phyloP scores from a whole-genome alignment of 495 filamentous ascomycete genomes.

The Evansstolkia leycettana region DNA sequence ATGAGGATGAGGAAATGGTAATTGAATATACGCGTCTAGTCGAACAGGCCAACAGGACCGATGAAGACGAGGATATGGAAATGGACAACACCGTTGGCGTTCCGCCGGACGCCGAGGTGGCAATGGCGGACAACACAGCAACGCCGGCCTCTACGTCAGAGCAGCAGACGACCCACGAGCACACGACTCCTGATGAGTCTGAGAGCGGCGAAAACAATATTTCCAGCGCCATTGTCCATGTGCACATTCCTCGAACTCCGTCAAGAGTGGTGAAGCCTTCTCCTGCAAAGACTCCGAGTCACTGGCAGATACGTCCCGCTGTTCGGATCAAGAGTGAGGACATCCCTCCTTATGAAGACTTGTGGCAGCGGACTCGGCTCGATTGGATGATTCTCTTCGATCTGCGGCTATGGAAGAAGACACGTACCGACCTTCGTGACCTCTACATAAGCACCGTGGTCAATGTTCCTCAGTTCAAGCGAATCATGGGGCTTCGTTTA shows the following conservation, averaged over 20 bases:
- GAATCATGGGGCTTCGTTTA: slow-evolving; percentile 84
- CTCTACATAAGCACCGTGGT: slow-evolving; percentile 95
- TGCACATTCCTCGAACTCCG: slow-evolving; percentile 28
- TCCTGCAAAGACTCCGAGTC: slow-evolving; percentile 43
- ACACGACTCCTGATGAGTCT: slow-evolving; percentile 47
- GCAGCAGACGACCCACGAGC: slow-evolving; percentile 19
- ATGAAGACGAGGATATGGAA: slow-evolving; percentile 39
- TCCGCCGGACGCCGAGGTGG: slow-evolving; percentile 54
- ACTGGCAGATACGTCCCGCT: slow-evolving; percentile 77
- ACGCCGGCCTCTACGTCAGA: slow-evolving; percentile 49
- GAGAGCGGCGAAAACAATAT: slow-evolving; percentile 34
- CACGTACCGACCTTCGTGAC: slow-evolving; percentile 77
- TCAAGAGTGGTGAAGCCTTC: slow-evolving; percentile 20
- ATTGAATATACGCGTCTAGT: slow-evolving; percentile 12
- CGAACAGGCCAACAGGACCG: slow-evolving; percentile 23
- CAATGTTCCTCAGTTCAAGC: slow-evolving; percentile 88
- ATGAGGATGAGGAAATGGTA: slow-evolving; percentile 37
- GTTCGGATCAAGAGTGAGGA: slow-evolving; percentile 41
- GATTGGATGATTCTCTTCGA: slow-evolving; percentile 98
- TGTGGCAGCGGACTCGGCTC: slow-evolving; percentile 75
- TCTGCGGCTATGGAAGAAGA: slow-evolving; percentile 89
- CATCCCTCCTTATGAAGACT: slow-evolving; percentile 64
- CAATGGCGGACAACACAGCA: slow-evolving; percentile 54
- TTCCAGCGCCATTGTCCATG: slow-evolving; percentile 11
- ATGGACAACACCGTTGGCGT: slow-evolving; percentile 47